Evolutionary conservation across 805 yeast species (phyloP), one percentile per base, ranked within the genome.

Genomic region (Barnettozyma vustinii): DNA sequence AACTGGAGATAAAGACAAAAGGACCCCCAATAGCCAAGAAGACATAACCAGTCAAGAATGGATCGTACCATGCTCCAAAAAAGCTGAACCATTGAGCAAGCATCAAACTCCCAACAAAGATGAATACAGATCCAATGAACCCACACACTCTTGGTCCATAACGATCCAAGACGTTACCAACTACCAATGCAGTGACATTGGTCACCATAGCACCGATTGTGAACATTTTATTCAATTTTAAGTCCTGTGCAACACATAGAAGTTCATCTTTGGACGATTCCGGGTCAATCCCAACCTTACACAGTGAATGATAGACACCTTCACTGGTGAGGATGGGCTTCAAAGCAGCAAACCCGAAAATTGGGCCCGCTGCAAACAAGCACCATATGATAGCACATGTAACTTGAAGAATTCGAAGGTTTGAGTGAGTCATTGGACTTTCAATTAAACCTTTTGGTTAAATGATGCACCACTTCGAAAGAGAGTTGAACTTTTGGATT

Each of bases 291-390:
- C 51, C 56, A 2, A 64, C 60, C 3, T 70, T 62, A 62, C 97
- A 91, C 8, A 71, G 61, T 2, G 81, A 77, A 21, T 74, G 65
- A 59, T 91, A 92, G 4, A 91, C 84, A 4, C 92, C 90, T 61
- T 92, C 91, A 9, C 73, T 64, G 18, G 89, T 76, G 40, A 92
- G 68, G 10, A 91, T 79, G 6, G 96, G 95, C 62, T 92, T 92
- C 47, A 91, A 70, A 3, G 98, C 97, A 21, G 97, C 97, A 70
- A 91, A 91, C 4, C 98, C 98, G 73, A 91, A 91, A 13, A 91
- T 83, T 1, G 95, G 89, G 6, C 97, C 98, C 0, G 96, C 97
- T 0, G 96, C 89, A 36, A 88, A 72, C 13, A 91, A 69, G 68
- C 97, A 92, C 96, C 96, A 91, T 0, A 74, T 48, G 16, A 88